Base-by-base conservation (phyloP, 208 protist species). In the Novymonas esmeraldas region DNA sequence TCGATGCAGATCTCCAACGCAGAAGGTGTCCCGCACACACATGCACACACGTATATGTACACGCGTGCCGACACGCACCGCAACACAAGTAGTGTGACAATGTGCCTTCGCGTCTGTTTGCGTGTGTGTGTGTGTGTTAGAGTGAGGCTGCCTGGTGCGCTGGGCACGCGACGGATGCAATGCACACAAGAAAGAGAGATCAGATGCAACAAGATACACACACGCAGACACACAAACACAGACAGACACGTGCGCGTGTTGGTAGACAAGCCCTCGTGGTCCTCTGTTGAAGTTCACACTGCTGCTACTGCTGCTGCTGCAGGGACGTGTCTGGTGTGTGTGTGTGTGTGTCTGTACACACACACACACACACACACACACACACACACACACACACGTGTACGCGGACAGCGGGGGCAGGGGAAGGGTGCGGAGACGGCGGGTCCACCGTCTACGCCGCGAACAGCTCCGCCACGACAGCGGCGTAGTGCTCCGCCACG, bases 381-480 rank as follows among this genome's bases (percentile, higher is more conserved):
- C n/a, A n/a, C n/a, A n/a, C n/a, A n/a, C n/a, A n/a, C n/a, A n/a
- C n/a, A n/a, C n/a, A n/a, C n/a, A n/a, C n/a, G n/a, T n/a, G n/a
- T n/a, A n/a, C n/a, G n/a, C n/a, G n/a, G n/a, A n/a, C n/a, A n/a
- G n/a, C n/a, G n/a, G n/a, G n/a, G n/a, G n/a, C n/a, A n/a, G n/a
- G n/a, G n/a, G n/a, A n/a, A n/a, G n/a, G n/a, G n/a, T n/a, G n/a
- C n/a, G n/a, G n/a, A n/a, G n/a, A n/a, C n/a, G n/a, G n/a, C n/a
- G 36, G 36, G 31, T 22, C 18, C 31, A 31, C 24, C 22, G 38
- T 24, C 2, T 70, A 76, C 29, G 76, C 61, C 34, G 62, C 52
- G 61, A 94, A 94, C 20, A 93, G 56, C 24, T 84, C 59, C 34
- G 76, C 64, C 48, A 93, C 93, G 14, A 86, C 31, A 24, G 84